Base-by-base conservation (phyloP, 306 rosid genomes). In the Quercus rubra region DNA sequence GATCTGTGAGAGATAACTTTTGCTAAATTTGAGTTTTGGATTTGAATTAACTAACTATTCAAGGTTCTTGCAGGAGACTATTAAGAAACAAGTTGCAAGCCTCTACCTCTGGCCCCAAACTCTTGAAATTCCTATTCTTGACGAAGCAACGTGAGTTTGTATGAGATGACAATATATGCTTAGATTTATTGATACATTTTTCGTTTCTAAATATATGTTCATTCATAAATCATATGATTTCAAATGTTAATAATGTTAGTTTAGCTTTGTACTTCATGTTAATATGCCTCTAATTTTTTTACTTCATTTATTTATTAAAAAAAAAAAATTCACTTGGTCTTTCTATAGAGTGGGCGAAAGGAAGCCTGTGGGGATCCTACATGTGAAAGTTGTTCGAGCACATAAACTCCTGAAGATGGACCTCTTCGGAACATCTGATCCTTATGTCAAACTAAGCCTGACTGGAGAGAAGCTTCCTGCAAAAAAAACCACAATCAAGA, bases 361-460 rank as follows among this genome's bases (percentile, higher is more conserved):
- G 90, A 94, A 91, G 96, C 96, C 99, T 1, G 98, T 92, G 67
- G 98, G 99, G 77, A 92, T 94, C 74, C 81, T 94, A 71, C 98
- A 92, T 51, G 98, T 94, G 83, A 92, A 92, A 83, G 96, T 94
- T 56, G 86, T 92, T 41, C 94, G 92, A 59, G 99, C 98, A 1
- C 10, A 49, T 7, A 91, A 87, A 77, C 98, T 94, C 75, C 79
- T 92, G 88, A 91, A 87, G 90, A 92, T 85, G 96, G 99, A 94
- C 86, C 41, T 94, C 28, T 66, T 92, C 69, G 99, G 99, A 83
- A 77, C 91, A 71, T 94, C 99, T 55, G 99, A 94, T 90, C 99
- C 99, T 54, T 94, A 91, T 51, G 98, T 92, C 81, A 92, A 89
- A 84, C 86, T 94, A 66, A 87, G 88, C 82, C 85, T 94, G 18